Percentiles rank a stretch among this genome's conserved stretches.
Conservation (phyloP, 352 stramenopile genomes). For the Globisporangium polare region DNA sequence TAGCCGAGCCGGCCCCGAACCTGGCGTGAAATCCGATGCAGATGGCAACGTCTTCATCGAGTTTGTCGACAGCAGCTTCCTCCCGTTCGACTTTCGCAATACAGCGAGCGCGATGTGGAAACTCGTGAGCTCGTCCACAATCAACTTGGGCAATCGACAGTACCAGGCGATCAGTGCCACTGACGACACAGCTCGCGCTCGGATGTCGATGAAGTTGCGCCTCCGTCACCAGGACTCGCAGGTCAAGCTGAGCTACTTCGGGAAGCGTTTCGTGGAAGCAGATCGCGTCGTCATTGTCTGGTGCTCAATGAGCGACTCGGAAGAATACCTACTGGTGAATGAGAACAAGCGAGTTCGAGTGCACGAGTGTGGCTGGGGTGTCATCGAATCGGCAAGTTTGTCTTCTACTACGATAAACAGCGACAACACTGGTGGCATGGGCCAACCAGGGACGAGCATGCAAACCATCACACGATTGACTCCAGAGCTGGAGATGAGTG, state of each 20-base stretch:
- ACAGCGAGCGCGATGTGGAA: slow-evolving; percentile 6
- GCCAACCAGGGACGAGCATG: background rate
- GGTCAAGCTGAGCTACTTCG: background rate
- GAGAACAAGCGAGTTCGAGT: slow-evolving; percentile 1
- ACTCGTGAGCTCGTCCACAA: background rate
- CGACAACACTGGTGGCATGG: background rate
- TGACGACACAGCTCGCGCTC: slow-evolving; percentile 1
- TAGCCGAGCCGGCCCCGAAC: background rate
- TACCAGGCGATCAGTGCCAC: slow-evolving; percentile 4
- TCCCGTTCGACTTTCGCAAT: slow-evolving; percentile 1
- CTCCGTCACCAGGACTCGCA: background rate
- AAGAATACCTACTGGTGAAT: background rate
- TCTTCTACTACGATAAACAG: no score
- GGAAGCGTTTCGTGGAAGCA: slow-evolving; percentile 8
- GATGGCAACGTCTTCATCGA: slow-evolving; percentile 6
- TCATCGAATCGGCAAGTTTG: background rate
- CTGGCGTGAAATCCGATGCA: background rate
- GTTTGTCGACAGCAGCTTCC: background rate
- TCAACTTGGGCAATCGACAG: background rate
- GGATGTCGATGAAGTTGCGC: background rate
- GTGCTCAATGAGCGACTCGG: background rate
- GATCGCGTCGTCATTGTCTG: slow-evolving; percentile 6
- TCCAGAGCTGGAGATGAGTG: background rate
- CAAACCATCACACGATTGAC: slow-evolving; percentile 8
- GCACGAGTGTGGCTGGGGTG: slow-evolving; percentile 3